Conservation (phyloP, 225 moss, liverwort and hornwort species). For the Polytrichum formosum region DNA sequence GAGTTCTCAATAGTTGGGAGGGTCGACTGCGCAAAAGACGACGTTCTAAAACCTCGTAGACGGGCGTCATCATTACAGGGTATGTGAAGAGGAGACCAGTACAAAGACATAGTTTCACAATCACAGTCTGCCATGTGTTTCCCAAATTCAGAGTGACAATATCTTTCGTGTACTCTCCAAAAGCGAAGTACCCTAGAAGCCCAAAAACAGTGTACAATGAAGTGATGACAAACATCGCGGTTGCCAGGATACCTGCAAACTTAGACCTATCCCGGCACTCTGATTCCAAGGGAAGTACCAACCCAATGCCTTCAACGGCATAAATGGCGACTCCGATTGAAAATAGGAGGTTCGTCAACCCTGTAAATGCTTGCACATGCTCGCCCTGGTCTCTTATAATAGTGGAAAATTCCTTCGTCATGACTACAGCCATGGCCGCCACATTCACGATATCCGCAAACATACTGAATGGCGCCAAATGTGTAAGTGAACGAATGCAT, state of each 20-base stretch:
- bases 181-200: constrained; percentile 78
- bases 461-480: constrained; percentile 82
- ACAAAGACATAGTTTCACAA: constrained; percentile 76
- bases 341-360: constrained; percentile 59
- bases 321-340: constrained; percentile 85
- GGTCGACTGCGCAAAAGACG: constrained; percentile 51
- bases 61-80: constrained; percentile 96
- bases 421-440: constrained; percentile 74
- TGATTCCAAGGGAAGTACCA: constrained; percentile 89
- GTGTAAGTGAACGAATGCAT: constrained; percentile 74
- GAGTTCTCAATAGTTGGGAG: constrained; percentile 42
- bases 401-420: constrained; percentile 59
- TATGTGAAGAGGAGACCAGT: constrained; percentile 83
- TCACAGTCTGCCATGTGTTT: constrained; percentile 57
- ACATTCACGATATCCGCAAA: constrained; percentile 78
- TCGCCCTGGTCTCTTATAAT: constrained; percentile 36
- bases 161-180: constrained; percentile 71
- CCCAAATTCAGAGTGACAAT: constrained; percentile 90
- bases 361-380: constrained; percentile 60
- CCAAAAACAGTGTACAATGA: constrained; percentile 59
- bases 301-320: constrained; percentile 79
- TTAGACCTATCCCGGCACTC: constrained; percentile 59
- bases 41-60: constrained; percentile 84
- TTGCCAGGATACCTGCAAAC: constrained; percentile 66
- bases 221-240: constrained; percentile 68